Base-by-base conservation (phyloP, 495 filamentous ascomycete genomes). In the Xylaria nigripes region DNA sequence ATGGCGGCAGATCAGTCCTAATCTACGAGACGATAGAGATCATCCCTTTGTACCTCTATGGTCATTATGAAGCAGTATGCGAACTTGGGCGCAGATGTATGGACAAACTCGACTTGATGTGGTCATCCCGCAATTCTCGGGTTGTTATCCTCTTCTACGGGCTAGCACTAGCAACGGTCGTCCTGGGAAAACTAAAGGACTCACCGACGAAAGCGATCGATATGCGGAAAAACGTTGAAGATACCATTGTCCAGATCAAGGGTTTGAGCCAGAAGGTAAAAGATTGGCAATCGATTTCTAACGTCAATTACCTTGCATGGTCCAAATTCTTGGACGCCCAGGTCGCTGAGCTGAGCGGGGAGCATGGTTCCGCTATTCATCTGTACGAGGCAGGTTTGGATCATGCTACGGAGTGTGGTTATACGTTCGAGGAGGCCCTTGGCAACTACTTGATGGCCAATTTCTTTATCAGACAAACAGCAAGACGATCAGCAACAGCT, bases 291-390 rank as follows among this genome's bases (percentile, higher is more conserved):
- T 68, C 69, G 21, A 74, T 86, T 24, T 88, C 82, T 40, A 78
- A 86, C 61, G 81, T 87, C 47, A 96, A 95, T 63, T 95, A 94
- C 63, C 70, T 84, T 22, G 76, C 83, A 60, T 93, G 87, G 86
- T 82, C 84, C 3, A 78, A 82, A 54, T 67, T 89, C 21, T 71
- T 96, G 3, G 84, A 88, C 40, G 90, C 87, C 2, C 79, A 89
- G 54, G 66, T 90, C 13, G 73, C 72, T 19, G 88, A 95, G 59
- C 70, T 88, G 54, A 73, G 70, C 24, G 76, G 76, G 34, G 71
- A 86, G 49, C 80, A 86, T 57, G 81, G 79, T 4, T 69, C 69
- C 6, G 78, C 85, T 7, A 78, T 90, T 41, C 71, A 69, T 40
- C 70, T 76, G 18, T 93, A 90, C 59, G 90, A 96, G 69, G 76